phyloP scores from a whole-genome alignment of 139 green algal genomes.

The Coelastrella sp. region DNA sequence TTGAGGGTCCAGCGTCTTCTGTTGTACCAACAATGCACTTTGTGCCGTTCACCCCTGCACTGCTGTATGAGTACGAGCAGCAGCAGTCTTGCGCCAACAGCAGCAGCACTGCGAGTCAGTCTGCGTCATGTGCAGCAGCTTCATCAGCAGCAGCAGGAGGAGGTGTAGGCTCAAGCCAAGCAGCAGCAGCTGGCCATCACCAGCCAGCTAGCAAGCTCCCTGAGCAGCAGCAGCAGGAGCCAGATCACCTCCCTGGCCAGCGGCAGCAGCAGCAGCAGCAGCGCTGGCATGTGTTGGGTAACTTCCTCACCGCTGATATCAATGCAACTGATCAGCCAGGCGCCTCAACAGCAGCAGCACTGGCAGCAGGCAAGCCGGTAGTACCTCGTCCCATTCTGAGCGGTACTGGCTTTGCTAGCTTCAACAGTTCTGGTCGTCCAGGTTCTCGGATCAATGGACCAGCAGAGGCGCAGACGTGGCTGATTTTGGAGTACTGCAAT shows the following conservation, averaged over 20 bases:
- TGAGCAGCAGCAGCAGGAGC: constrained; percentile 3
- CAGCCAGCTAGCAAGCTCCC: no score
- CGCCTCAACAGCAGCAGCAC: constrained; percentile 7
- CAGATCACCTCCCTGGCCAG: not conserved
- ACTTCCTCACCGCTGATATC: not conserved
- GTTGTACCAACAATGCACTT: not conserved
- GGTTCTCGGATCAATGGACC: not conserved
- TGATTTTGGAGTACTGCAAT: constrained; percentile 22
- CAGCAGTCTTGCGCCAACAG: not conserved
- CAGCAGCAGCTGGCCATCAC: not conserved
- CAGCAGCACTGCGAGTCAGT: not conserved
- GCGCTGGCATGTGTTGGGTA: not conserved
- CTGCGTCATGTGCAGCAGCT: not conserved
- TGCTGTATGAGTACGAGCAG: not conserved
- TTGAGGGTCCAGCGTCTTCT: no score
- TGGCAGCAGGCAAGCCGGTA: not conserved
- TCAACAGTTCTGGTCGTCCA: not conserved
- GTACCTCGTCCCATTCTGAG: not conserved
- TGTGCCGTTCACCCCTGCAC: not conserved
- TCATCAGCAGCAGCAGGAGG: not conserved
- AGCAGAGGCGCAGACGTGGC: constrained; percentile 35
- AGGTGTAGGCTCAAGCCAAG: not conserved
- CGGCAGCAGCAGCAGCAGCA: not conserved
- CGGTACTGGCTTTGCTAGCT: not conserved
- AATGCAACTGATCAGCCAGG: not conserved